Percentiles rank a stretch among this genome's conserved stretches.
Evolutionary conservation across 75 land plant species (phyloP).

Genomic region (Cupressus sempervirens): DNA sequence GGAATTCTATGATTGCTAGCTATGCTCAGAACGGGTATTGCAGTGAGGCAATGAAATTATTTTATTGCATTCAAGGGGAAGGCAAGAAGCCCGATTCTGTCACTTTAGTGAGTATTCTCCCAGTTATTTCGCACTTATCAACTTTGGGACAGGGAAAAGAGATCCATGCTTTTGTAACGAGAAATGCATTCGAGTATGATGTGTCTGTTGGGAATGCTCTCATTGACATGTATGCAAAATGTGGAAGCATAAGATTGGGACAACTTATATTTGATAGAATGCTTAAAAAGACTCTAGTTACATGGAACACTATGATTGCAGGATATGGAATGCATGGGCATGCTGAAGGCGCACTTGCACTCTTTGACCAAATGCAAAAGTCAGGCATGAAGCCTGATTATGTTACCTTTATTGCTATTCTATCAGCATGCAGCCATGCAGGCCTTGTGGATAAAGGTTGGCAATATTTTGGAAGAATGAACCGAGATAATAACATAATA

Average conservation of each 20-base stretch:
- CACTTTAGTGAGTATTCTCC: conserved; percentile 5
- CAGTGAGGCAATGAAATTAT: conserved; percentile 11
- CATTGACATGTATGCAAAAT: conserved; percentile 25
- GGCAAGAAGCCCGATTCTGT: conserved; percentile 20
- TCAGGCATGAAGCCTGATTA: conserved; percentile 10
- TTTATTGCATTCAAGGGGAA: conserved; percentile 9
- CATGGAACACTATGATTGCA: conserved; percentile 14
- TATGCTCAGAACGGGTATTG: conserved; percentile 14
- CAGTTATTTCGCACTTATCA: conserved; percentile 6
- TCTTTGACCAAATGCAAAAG: conserved; percentile 14
- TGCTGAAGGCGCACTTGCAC: conserved; percentile 1
- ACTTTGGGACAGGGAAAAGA: conserved; percentile 12
- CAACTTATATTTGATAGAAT: conserved; percentile 16
- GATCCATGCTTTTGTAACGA: conserved; percentile 15
- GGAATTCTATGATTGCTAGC: conserved; percentile 18
- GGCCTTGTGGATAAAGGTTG: conserved; percentile 23
- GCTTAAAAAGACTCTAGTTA: conserved; percentile 9
- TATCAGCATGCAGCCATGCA: conserved; percentile 22
- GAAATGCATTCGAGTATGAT: conserved; percentile 12
- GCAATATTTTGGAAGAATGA: conserved; percentile 12
- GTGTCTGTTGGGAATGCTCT: conserved; percentile 19
- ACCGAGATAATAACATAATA: conserved; percentile 5
- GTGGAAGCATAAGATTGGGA: conserved; percentile 18
- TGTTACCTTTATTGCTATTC: conserved; percentile 16
- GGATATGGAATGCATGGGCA: conserved; percentile 23